phyloP scores from a whole-genome alignment of 805 yeast species.

The Saccharomyces eubayanus region DNA sequence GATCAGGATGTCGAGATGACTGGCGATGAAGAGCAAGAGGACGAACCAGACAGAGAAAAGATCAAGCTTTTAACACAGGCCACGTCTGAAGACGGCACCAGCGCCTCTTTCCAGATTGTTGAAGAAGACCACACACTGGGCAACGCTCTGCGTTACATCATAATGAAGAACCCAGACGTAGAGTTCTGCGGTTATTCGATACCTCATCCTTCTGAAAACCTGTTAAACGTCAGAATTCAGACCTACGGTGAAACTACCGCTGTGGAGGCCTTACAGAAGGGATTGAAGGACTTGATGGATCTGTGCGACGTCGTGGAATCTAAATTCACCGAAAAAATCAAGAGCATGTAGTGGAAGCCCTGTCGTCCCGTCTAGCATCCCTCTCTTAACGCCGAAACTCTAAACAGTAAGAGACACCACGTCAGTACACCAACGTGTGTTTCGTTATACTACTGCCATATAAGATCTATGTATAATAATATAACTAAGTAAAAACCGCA shows the following conservation, averaged over 20 bases:
- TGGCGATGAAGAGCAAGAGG: constrained; percentile 27
- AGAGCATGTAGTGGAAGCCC: constrained; percentile 30
- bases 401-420: not conserved
- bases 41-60: constrained; percentile 46
- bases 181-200: constrained; percentile 98
- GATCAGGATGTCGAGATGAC: constrained; percentile 7
- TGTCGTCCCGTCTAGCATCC: not conserved
- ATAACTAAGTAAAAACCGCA: not conserved
- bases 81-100: constrained; percentile 83
- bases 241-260: constrained; percentile 84
- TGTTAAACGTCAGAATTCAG: constrained; percentile 84
- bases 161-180: constrained; percentile 96
- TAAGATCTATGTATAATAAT: not conserved
- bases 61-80: constrained; percentile 66
- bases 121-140: constrained; percentile 97
- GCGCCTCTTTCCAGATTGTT: constrained; percentile 85
- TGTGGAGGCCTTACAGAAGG: constrained; percentile 85
- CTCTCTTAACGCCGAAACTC: not conserved
- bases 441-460: not conserved
- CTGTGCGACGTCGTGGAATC: constrained; percentile 79
- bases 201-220: constrained; percentile 94
- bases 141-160: constrained; percentile 84
- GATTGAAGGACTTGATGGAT: constrained; percentile 74
- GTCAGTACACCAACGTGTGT: not conserved
- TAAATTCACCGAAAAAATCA: constrained; percentile 61